These are phyloP conservation scores for Fusarium fracticaudum DNA, from an alignment of 2,329 filamentous ascomycete species.

Conservation along the genomic window DNA sequence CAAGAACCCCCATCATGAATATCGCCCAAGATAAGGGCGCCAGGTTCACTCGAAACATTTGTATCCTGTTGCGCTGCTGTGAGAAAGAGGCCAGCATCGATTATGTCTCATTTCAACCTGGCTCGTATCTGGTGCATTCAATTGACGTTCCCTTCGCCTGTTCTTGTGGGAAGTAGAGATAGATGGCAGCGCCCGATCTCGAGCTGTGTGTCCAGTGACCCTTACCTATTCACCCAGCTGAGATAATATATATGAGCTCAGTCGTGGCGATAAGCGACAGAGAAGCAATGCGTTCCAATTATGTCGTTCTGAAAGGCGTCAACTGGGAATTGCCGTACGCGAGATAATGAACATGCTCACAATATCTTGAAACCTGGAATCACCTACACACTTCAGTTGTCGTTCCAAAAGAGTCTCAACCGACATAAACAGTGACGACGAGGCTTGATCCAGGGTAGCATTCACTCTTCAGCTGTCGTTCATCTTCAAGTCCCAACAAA, in stretches of 20 bases:
- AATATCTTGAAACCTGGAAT: not conserved
- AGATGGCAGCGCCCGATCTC: not conserved
- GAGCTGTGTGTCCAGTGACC: not conserved
- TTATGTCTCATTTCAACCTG: not conserved
- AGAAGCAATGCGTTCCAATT: not conserved
- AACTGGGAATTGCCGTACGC: no score
- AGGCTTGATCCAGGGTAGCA: not conserved
- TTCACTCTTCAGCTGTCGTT: not conserved
- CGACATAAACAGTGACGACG: not conserved
- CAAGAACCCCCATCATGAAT: not conserved
- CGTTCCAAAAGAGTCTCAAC: not conserved
- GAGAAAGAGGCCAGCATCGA: not conserved
- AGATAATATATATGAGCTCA: not conserved
- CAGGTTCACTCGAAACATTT: fast-evolving
- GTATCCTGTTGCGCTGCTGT: not conserved
- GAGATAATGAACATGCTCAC: not conserved
- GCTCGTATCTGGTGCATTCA: not conserved
- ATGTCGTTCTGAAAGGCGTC: not conserved
- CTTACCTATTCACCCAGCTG: no score
- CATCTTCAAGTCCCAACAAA: not conserved
- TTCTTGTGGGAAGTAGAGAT: not conserved
- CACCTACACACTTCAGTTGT: no score
- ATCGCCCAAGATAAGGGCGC: not conserved
- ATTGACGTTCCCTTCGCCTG: not conserved
- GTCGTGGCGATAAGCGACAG: no score